Conservation (phyloP, 2,329 filamentous ascomycete species). For the Botryosphaeria dothidea region DNA sequence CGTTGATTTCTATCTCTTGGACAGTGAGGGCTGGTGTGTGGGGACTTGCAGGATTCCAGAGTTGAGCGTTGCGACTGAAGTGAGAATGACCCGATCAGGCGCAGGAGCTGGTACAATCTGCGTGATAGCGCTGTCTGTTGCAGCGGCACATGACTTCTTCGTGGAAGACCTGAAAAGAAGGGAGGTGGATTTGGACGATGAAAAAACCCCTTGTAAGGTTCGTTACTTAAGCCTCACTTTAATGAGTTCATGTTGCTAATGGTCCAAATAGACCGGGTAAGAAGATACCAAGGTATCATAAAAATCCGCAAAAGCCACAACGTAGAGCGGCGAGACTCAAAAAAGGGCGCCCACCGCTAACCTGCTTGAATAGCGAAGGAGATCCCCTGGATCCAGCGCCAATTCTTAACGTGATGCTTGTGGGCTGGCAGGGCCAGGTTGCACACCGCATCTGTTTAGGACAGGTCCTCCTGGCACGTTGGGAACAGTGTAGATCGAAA, state of each 20-base stretch:
- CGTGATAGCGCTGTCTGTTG: background rate
- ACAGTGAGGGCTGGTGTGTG: background rate
- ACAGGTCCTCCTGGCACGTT: background rate
- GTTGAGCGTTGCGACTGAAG: background rate
- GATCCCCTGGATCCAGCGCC: background rate
- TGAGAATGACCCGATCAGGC: background rate
- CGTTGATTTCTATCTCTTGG: background rate
- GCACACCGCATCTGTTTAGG: background rate
- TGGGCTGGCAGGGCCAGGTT: background rate
- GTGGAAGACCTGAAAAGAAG: background rate
- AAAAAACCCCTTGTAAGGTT: background rate
- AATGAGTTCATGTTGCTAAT: too few species aligned
- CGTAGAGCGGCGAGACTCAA: too few species aligned
- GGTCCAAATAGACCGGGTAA: too few species aligned
- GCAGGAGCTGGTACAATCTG: background rate
- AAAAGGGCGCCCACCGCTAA: background rate
- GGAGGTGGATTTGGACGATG: background rate
- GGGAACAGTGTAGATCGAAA: background rate
- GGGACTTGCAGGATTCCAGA: background rate
- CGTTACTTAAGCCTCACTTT: too few species aligned
- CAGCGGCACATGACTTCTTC: background rate
- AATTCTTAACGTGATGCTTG: background rate
- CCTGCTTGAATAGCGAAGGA: background rate
- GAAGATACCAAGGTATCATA: background rate
- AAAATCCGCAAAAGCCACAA: background rate